Evolutionary conservation across 805 yeast species (phyloP), one percentile per base, ranked within the genome.

Genomic region (Wickerhamomyces queroliae): DNA sequence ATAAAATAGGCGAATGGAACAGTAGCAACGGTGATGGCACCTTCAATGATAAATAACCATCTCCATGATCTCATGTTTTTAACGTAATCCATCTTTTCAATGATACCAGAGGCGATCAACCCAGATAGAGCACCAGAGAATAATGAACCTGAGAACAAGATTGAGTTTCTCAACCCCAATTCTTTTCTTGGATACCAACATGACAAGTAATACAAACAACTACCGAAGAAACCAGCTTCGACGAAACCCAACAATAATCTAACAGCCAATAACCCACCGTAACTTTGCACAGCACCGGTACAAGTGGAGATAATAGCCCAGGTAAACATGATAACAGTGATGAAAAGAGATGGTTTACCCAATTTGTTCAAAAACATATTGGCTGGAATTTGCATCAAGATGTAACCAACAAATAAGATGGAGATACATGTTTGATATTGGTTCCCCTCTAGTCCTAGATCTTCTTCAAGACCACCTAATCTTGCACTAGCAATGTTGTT

Each of bases 21-120:
- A 46, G 80, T 66, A 1, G 52, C 35, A 13, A 72, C 69, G 10
- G 83, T 76, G 40, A 72, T 64, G 3, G 66, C 63, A 32, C 83
- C 83, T 54, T 75, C 80, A 33, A 76, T 70, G 36, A 74, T 60
- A 46, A 76, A 76, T 32, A 76, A 64, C 71, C 76, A 76, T 51
- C 76, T 62, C 82, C 82, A 76, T 11, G 70, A 63, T 35, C 67
- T 57, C 22, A 68, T 48, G 13, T 76, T 74, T 17, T 58, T 57
- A 26, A 38, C 43, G 7, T 70, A 68, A 38, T 68, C 69, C 59
- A 67, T 54, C 35, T 62, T 59, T 30, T 70, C 56, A 34, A 74
- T 57, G 36, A 75, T 74, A 26, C 77, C 81, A 24, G 74, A 72
- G 11, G 77, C 76, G 40, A 76, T 70, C 40, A 75, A 61, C 10